Evolutionary conservation across 257 asterid species (phyloP).

Genomic region (Solanum ossicruentum): DNA sequence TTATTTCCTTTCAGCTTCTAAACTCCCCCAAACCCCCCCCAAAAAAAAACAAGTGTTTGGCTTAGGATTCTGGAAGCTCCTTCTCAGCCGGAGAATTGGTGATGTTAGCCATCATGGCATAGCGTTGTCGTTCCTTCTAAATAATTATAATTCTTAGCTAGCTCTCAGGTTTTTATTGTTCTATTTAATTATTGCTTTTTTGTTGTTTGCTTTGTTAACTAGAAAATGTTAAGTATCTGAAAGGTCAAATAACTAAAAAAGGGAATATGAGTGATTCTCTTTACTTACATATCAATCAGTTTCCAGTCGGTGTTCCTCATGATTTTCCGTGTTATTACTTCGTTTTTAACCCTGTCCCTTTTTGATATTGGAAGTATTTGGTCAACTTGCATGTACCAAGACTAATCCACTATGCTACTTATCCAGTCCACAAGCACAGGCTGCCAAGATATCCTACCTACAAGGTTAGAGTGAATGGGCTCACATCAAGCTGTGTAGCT

Average conservation of each 20-base stretch:
- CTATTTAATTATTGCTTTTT: neutral
- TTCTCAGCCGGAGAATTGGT: neutral
- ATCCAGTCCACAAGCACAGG: neutral
- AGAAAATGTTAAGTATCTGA: neutral
- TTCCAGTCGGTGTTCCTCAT: neutral
- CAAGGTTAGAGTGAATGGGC: neutral
- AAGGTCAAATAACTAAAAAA: neutral
- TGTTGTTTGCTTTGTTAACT: neutral
- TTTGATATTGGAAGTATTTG: neutral
- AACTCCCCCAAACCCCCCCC: too few species aligned
- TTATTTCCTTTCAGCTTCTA: too few species aligned
- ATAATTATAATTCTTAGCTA: neutral
- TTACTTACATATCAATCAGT: neutral
- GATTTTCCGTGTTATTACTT: neutral
- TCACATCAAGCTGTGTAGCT: neutral
- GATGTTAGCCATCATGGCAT: neutral
- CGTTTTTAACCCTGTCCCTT: neutral
- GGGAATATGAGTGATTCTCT: neutral
- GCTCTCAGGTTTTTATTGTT: neutral
- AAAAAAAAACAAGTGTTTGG: neutral
- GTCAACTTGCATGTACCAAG: neutral
- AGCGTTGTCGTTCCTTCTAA: neutral
- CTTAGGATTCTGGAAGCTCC: neutral
- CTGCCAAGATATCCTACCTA: neutral
- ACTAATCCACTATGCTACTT: neutral